Conservation (phyloP, 306 rosid species). For the Quercus engelmannii region DNA sequence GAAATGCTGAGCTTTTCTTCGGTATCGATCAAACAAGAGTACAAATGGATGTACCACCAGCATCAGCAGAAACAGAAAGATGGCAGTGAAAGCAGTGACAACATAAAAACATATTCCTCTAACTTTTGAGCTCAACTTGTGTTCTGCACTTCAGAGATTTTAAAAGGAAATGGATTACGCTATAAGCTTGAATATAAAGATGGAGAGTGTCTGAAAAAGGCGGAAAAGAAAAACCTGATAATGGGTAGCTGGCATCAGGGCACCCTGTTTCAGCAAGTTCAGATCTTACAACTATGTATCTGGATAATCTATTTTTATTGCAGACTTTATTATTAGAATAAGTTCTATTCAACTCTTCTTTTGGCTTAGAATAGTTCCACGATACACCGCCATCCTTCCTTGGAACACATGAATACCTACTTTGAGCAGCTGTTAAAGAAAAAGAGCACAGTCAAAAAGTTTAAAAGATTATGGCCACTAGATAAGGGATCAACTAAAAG, state of each 20-base stretch:
- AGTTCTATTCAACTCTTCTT: conserved; percentile 21
- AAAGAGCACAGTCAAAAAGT: background rate
- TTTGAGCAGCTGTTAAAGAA: conserved; percentile 40
- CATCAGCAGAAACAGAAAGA: conserved; percentile 69
- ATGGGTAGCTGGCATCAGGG: conserved; percentile 36
- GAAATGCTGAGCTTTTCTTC: conserved; percentile 60
- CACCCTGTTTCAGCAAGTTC: conserved; percentile 55
- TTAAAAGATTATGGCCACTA: background rate
- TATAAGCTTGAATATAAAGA: background rate
- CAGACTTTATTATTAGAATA: conserved; percentile 18
- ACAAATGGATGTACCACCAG: conserved; percentile 70
- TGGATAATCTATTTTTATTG: conserved; percentile 22
- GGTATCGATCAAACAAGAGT: conserved; percentile 59
- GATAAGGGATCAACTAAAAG: background rate
- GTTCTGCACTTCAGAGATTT: conserved; percentile 48
- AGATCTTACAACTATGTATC: conserved; percentile 51
- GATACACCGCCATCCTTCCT: conserved; percentile 24
- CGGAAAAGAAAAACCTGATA: conserved; percentile 50
- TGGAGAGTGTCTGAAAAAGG: conserved; percentile 7
- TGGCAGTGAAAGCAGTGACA: conserved; percentile 52
- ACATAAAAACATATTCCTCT: conserved; percentile 71
- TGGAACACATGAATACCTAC: conserved; percentile 29
- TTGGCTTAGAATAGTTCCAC: conserved; percentile 25
- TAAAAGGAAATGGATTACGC: background rate
- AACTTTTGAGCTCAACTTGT: conserved; percentile 55